Conservation (phyloP, 164 flowering plant genomes). For the Brasenia schreberi region DNA sequence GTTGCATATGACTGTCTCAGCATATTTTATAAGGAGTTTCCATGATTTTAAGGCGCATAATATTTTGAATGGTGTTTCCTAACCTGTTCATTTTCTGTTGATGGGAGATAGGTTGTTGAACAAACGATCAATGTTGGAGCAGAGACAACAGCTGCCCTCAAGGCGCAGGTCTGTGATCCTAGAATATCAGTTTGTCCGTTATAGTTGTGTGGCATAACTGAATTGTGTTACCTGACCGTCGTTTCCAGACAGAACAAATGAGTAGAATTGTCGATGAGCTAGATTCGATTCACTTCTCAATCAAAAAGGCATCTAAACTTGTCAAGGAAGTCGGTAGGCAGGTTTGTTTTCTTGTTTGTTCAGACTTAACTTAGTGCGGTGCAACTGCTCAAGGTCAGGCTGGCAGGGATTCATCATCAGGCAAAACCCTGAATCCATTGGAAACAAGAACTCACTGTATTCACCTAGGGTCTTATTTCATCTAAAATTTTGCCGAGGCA, state of each 20-base stretch:
- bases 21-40: no score
- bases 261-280: slow-evolving; percentile 87
- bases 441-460: no score
- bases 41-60: no score
- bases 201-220: background rate
- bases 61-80: no score
- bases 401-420: no score
- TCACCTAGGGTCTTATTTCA: no score
- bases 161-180: slow-evolving; percentile 59
- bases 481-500: no score
- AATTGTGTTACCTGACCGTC: background rate
- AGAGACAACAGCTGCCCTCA: slow-evolving; percentile 81
- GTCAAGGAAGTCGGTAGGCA: slow-evolving; percentile 37
- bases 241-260: slow-evolving; percentile 95
- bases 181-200: background rate
- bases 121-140: slow-evolving; percentile 79
- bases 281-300: slow-evolving; percentile 88
- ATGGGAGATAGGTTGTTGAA: slow-evolving; percentile 52
- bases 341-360: slow-evolving; percentile 8
- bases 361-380: background rate
- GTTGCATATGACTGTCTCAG: no score
- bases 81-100: background rate
- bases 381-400: no score
- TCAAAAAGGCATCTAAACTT: slow-evolving; percentile 77
- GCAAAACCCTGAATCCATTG: no score